Percentiles rank a stretch among this genome's conserved stretches.
These are phyloP conservation scores for Blastobotrys buckinghamii DNA, from an alignment of 1,139 yeast species.

Conservation along the genomic window DNA sequence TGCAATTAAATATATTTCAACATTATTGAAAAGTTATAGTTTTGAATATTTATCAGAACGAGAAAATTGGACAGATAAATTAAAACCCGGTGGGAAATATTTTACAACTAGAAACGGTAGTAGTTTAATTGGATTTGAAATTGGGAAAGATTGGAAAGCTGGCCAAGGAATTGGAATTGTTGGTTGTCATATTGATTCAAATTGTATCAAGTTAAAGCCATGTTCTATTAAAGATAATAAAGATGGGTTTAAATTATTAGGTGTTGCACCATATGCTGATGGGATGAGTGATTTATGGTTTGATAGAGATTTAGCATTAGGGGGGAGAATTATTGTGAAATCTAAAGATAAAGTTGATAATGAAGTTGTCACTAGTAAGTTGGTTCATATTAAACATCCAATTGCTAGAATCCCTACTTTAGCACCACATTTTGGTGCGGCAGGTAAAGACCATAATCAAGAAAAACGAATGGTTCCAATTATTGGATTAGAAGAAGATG, in stretches of 20 bases:
- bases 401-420: conserved; percentile 86
- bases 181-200: conserved; percentile 92
- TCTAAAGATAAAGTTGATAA: conserved; percentile 30
- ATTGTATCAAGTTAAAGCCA: conserved; percentile 71
- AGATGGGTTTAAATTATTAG: conserved; percentile 78
- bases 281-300: conserved; percentile 78
- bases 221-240: conserved; percentile 60
- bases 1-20: conserved; percentile 57
- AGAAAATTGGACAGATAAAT: conserved; percentile 52
- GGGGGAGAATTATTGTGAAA: conserved; percentile 79
- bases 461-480: conserved; percentile 88
- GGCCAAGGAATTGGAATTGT: conserved; percentile 80
- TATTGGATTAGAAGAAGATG: conserved; percentile 50
- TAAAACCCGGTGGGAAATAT: conserved; percentile 50
- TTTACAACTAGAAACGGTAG: conserved; percentile 78
- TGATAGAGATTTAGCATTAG: conserved; percentile 86
- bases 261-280: conserved; percentile 93
- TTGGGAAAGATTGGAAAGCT: conserved; percentile 61
- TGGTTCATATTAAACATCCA: conserved; percentile 78
- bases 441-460: conserved; percentile 72
- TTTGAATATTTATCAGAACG: conserved; percentile 62
- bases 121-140: conserved; percentile 71
- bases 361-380: conserved; percentile 47
- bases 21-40: conserved; percentile 31
- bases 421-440: conserved; percentile 87